These are phyloP conservation scores for Acanthamoeba lenticulata DNA, from an alignment of 208 protist species.

Conservation along the genomic window DNA sequence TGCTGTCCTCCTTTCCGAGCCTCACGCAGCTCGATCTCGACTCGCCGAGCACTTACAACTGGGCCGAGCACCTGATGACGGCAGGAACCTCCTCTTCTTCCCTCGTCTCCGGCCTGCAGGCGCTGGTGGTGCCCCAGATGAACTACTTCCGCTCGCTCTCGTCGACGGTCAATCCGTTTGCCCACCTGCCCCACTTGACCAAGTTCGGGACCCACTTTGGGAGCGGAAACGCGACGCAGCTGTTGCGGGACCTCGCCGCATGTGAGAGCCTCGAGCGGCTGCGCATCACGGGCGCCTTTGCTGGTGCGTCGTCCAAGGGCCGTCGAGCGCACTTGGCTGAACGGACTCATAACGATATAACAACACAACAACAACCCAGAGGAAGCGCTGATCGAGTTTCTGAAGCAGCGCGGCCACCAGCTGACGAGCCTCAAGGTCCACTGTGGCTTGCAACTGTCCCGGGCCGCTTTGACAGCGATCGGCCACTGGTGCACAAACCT, in stretches of 20 bases:
- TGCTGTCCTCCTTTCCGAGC: background rate
- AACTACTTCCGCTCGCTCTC: background rate
- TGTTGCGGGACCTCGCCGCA: background rate
- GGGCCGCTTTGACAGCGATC: background rate
- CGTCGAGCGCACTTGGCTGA: background rate
- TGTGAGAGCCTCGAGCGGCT: background rate
- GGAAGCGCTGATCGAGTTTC: background rate
- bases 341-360: background rate
- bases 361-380: no score
- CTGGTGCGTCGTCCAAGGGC: background rate
- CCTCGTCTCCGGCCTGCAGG: background rate
- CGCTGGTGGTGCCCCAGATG: background rate
- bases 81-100: background rate
- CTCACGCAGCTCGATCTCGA: background rate
- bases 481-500: background rate
- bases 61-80: background rate
- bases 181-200: background rate
- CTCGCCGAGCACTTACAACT: background rate
- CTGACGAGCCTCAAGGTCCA: background rate
- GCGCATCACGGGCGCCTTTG: background rate
- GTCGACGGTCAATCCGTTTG: background rate
- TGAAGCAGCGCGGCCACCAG: background rate
- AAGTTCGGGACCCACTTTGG: background rate
- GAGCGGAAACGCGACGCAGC: background rate
- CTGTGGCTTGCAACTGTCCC: background rate